Evolutionary conservation across 768 basidiomycete genomes (phyloP).

Genomic region (Nevesoporus exiguus): DNA sequence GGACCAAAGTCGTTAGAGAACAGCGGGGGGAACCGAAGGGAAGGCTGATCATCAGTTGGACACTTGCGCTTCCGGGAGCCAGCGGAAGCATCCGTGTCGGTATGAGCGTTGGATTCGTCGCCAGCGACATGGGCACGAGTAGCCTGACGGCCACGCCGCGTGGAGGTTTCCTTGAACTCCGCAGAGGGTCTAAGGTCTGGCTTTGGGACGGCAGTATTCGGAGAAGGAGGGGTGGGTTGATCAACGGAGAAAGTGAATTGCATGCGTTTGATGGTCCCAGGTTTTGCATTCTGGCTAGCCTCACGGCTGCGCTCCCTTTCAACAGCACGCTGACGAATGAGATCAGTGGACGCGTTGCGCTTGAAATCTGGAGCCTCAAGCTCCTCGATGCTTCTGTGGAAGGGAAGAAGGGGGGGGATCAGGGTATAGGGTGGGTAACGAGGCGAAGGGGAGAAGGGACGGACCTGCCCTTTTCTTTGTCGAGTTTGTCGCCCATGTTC

Average conservation of each 20-base stretch:
- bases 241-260: slow-evolving; percentile 88
- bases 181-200: slow-evolving; percentile 64
- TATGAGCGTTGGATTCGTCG: slow-evolving; percentile 18
- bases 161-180: slow-evolving; percentile 54
- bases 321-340: slow-evolving; percentile 74
- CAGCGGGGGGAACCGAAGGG: slow-evolving; percentile 67
- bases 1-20: slow-evolving; percentile 79
- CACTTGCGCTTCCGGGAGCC: slow-evolving; percentile 29
- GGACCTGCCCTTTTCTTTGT: slow-evolving; percentile 89
- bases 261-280: slow-evolving; percentile 81
- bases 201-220: slow-evolving; percentile 50
- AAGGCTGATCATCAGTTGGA: slow-evolving; percentile 26
- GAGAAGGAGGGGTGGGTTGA: slow-evolving; percentile 49
- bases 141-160: slow-evolving; percentile 38
- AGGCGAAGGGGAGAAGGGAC: slow-evolving; percentile 29
- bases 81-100: slow-evolving; percentile 24
- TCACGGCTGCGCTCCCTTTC: slow-evolving; percentile 82
- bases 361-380: slow-evolving; percentile 81
- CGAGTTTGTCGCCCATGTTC: slow-evolving; percentile 86
- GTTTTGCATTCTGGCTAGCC: slow-evolving; percentile 55
- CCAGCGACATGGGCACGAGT: slow-evolving; percentile 37
- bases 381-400: slow-evolving; percentile 72
- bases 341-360: slow-evolving; percentile 74
- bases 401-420: not conserved
- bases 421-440: slow-evolving; percentile 15